Evolutionary conservation across 148 eudicot genomes (phyloP), one percentile per base, ranked within the genome.

Genomic region (Amaranthus cruentus): DNA sequence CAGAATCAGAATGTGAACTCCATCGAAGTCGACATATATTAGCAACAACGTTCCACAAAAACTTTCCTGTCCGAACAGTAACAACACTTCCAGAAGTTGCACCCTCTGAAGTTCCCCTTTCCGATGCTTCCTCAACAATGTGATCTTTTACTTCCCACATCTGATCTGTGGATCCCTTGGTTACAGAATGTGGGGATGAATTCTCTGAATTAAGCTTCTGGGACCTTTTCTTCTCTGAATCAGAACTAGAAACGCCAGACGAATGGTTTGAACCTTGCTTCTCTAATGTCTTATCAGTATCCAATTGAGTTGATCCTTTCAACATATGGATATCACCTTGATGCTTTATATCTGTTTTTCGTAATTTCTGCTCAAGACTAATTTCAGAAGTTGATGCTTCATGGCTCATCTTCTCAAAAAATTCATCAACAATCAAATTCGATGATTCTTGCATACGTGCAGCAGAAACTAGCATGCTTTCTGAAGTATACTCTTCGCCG

Each of bases 61-160:
- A 89, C 80, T 87, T 91, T 43, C 98, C 96, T 56, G 76, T 85
- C 83, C 96, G 87, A 28, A 28, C 88, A 68, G 63, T 77, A 70
- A 82, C 50, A 15, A 53, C 77, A 75, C 68, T 82, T n/a, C 47
- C 79, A 54, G 83, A 61, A 50, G 84, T 68, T 62, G 75, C 55
- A 71, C 18, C 72, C 64, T 81, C 86, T 55, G 72, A 68, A 52
- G 75, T 72, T 76, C 79, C 89, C 51, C 64, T 54, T 58, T 74
- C 82, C 11, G 83, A 72, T 15, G 78, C 78, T 63, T 77, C 85
- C 52, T 75, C 81, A 67, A 58, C 69, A 72, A 87, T 70, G 47
- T 83, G 83, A 76, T 77, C 93, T 7, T 77, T 83, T 42, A 79
- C 87, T 67, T 89, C 83, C 89, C 89, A 87, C 82, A 81, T 89